These are phyloP conservation scores for Alternaria viburni DNA, from an alignment of 2,329 filamentous ascomycete species.

Conservation along the genomic window DNA sequence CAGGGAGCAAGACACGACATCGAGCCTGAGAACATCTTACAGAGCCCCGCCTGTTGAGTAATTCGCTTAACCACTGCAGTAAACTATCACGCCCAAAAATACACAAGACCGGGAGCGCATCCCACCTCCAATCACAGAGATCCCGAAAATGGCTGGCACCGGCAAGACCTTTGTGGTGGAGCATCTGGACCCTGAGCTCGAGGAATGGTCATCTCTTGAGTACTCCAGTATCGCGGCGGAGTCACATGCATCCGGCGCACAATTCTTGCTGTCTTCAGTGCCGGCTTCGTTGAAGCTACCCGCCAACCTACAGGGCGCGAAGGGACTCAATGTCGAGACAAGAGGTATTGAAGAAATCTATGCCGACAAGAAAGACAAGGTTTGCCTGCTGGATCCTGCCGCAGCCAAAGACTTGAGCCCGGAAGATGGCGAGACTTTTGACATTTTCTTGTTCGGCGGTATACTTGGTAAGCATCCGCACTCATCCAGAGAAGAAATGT, in stretches of 20 bases:
- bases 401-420: conserved; percentile 82
- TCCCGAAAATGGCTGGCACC: conserved; percentile 36
- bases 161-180: conserved; percentile 88
- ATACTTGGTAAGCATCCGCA: conserved; percentile 73
- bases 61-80: conserved; percentile 7
- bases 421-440: conserved; percentile 81
- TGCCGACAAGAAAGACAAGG: conserved; percentile 70
- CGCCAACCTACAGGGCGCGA: conserved; percentile 62
- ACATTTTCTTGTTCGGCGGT: conserved; percentile 93
- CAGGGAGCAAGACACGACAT: conserved; percentile 3
- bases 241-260: conserved; percentile 68
- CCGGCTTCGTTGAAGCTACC: conserved; percentile 69
- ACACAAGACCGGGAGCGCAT: conserved; percentile 16
- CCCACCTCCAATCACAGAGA: conserved; percentile 15
- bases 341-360: conserved; percentile 85
- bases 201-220: conserved; percentile 92
- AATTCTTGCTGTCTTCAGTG: conserved; percentile 84
- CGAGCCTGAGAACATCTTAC: background rate
- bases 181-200: conserved; percentile 93
- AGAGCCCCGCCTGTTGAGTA: background rate
- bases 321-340: conserved; percentile 73
- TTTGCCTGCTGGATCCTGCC: conserved; percentile 89
- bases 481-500: background rate
- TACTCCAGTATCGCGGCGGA: conserved; percentile 88
- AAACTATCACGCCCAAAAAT: conserved; percentile 6